phyloP scores from a whole-genome alignment of 306 rosid species.

The Vigna angularis region DNA sequence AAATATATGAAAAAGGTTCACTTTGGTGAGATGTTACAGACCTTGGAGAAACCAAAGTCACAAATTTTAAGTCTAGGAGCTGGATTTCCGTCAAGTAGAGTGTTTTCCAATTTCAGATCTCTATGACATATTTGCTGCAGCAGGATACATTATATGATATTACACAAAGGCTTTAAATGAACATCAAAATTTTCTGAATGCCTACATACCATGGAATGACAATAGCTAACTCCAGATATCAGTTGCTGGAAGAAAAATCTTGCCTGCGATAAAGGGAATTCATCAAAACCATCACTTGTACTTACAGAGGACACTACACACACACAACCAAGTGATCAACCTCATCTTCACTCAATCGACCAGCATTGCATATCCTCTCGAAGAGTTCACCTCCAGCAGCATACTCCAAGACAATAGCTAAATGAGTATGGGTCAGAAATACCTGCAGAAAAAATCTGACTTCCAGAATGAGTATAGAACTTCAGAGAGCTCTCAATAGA shows the following conservation, averaged over 20 bases:
- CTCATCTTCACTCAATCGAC: conserved; percentile 95
- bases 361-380: conserved; percentile 73
- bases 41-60: conserved; percentile 98
- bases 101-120: conserved; percentile 93
- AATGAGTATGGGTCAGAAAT: conserved; percentile 79
- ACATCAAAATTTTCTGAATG: neutral
- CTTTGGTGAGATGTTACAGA: conserved; percentile 40
- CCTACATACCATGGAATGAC: conserved; percentile 80
- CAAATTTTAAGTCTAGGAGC: conserved; percentile 87
- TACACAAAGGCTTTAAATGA: neutral
- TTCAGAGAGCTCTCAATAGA: conserved; percentile 27
- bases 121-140: conserved; percentile 92
- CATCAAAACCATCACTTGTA: conserved; percentile 9
- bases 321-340: conserved; percentile 47
- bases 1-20: conserved; percentile 20
- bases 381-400: conserved; percentile 98
- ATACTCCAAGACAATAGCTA: conserved; percentile 94
- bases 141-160: neutral
- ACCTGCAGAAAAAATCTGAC: conserved; percentile 57
- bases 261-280: conserved; percentile 61
- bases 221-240: conserved; percentile 93
- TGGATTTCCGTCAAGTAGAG: conserved; percentile 87
- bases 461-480: conserved; percentile 16
- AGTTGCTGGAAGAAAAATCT: conserved; percentile 98
- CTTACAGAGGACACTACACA: neutral